Evolutionary conservation across 1,139 yeast genomes (phyloP), one percentile per base, ranked within the genome.

Genomic region (Scheffersomyces cryptocercus): DNA sequence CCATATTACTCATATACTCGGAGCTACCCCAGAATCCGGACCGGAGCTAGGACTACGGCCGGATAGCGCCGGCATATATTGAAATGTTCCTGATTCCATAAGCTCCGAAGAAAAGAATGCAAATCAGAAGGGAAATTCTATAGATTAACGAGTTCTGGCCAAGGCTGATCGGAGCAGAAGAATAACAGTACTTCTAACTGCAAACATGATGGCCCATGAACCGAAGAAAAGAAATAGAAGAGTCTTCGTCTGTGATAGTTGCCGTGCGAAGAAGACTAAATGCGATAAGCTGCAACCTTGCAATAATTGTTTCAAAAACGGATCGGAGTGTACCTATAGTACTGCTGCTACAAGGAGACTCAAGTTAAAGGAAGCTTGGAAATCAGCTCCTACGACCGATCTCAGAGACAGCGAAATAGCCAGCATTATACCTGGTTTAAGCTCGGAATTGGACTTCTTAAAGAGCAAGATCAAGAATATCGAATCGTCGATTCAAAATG

Each of bases 241-340:
- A 35, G 47, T 55, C 1, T 37, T 54, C 24, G 55, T 54, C 8
- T 59, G 63, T 38, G 46, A 43, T 28, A 49, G 51, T n/a, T 31
- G 35, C 16, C 35, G 35, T 31, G 35, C 35, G 10, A 31, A 31
- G 35, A 31, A 31, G 35, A 31, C 35, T 9, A 31, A 11, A 16
- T 31, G 35, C 16, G 35, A 31, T 31, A 31, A 31, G 16, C 35
- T 31, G 35, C 14, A 31, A 15, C 35, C 35, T 13, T 31, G 35
- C 35, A 10, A 15, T 3, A 31, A 16, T 8, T 31, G 35, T 31
- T 4, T 31, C 35, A 31, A 31, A 20, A 15, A 14, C 35, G 35
- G 35, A 5, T 31, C 20, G 7, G 35, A 31, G 15, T 31, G 35
- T 31, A 31, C 35, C 14, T 31, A 31, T 31, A 31, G 24, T n/a